Percentiles rank a stretch among this genome's conserved stretches.
Evolutionary conservation across 345 rosid species (phyloP).

Genomic region (Aquilaria yunnanensis): DNA sequence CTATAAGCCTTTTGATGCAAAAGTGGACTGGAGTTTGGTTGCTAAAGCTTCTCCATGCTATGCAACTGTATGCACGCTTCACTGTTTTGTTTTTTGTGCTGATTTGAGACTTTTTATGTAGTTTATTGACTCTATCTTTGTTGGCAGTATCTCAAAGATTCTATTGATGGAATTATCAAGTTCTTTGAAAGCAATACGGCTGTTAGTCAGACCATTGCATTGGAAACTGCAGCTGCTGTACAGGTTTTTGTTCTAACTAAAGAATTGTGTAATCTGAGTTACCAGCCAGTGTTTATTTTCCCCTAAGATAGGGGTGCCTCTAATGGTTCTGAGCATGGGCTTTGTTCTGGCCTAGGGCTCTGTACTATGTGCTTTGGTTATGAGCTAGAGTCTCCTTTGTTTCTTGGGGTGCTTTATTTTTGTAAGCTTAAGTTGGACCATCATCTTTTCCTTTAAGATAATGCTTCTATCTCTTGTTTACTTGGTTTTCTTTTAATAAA

Average conservation of each 20-base stretch:
- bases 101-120: constrained; percentile 1
- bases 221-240: constrained; percentile 96
- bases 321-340: too few species aligned
- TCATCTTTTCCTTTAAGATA: too few species aligned
- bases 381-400: too few species aligned
- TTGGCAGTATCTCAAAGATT: constrained; percentile 85
- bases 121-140: constrained; percentile 17
- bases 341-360: too few species aligned
- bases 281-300: background rate
- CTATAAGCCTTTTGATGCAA: constrained; percentile 90
- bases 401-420: too few species aligned
- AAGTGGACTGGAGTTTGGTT: constrained; percentile 96
- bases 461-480: too few species aligned
- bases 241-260: constrained; percentile 52
- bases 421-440: too few species aligned
- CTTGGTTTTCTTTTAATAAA: too few species aligned
- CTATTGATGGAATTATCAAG: constrained; percentile 62
- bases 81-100: constrained; percentile 7
- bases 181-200: constrained; percentile 80
- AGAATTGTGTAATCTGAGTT: constrained; percentile 6
- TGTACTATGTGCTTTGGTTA: too few species aligned
- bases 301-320: too few species aligned
- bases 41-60: constrained; percentile 98
- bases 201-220: constrained; percentile 83
- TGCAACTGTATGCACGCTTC: constrained; percentile 61